Conservation (phyloP, 1,139 yeast genomes). For the Arxiozyma heterogenica region DNA sequence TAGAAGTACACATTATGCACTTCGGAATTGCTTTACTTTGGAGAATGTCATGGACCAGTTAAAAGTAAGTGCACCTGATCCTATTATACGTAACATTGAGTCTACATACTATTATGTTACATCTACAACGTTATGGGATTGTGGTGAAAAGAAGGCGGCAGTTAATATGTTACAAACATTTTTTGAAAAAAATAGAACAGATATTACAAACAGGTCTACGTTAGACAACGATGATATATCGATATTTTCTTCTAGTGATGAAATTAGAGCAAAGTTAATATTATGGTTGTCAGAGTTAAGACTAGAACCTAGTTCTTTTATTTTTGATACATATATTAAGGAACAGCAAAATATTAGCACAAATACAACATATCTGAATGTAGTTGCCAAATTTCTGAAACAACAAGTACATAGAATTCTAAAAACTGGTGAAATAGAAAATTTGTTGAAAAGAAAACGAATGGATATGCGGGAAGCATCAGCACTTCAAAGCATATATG, state of each 20-base stretch:
- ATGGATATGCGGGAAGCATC: conserved; percentile 39
- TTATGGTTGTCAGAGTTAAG: conserved; percentile 66
- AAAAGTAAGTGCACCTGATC: neutral
- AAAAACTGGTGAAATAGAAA: conserved; percentile 39
- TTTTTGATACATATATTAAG: conserved; percentile 49
- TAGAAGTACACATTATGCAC: conserved; percentile 19
- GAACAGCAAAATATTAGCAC: conserved; percentile 32
- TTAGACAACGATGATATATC: neutral
- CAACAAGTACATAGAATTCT: conserved; percentile 44
- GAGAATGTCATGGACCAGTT: conserved; percentile 6
- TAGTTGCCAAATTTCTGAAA: conserved; percentile 71
- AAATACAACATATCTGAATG: conserved; percentile 41
- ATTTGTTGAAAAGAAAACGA: conserved; percentile 34
- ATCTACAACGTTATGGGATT: conserved; percentile 19
- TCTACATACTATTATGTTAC: conserved; percentile 5
- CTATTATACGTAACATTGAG: neutral
- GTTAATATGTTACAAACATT: conserved; percentile 10
- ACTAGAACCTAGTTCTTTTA: conserved; percentile 51
- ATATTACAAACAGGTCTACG: neutral
- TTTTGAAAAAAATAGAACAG: neutral
- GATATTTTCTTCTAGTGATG: conserved; percentile 23
- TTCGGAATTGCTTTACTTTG: conserved; percentile 15
- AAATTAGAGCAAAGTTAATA: conserved; percentile 46
- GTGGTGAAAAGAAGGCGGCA: conserved; percentile 18
- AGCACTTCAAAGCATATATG: conserved; percentile 40